Evolutionary conservation across 306 rosid genomes (phyloP).

Genomic region (Fagus crenata): DNA sequence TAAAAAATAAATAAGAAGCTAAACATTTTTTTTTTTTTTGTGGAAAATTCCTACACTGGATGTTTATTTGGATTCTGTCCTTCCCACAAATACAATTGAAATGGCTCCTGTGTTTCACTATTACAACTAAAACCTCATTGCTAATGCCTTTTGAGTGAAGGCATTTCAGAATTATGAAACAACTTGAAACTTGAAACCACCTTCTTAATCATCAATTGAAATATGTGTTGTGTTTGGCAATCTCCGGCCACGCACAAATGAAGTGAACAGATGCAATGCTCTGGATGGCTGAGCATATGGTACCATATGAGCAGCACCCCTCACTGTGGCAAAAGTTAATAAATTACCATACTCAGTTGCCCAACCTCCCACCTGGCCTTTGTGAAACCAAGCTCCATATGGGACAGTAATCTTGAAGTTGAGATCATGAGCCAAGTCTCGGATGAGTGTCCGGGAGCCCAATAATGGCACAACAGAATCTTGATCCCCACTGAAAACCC

Average conservation of each 20-base stretch:
- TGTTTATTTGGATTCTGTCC: background rate
- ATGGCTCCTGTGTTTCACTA: background rate
- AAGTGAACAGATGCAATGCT: constrained; percentile 64
- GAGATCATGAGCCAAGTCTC: constrained; percentile 75
- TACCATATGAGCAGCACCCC: constrained; percentile 92
- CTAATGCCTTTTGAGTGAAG: constrained; percentile 14
- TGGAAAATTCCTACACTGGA: too few species aligned
- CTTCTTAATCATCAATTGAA: constrained; percentile 41
- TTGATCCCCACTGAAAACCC: constrained; percentile 93
- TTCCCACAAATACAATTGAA: constrained; percentile 2
- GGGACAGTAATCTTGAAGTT: constrained; percentile 62
- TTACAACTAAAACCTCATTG: background rate
- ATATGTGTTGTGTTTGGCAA: constrained; percentile 62
- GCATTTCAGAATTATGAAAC: constrained; percentile 26
- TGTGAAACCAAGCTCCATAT: constrained; percentile 85
- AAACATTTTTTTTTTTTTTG: too few species aligned
- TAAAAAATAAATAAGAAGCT: too few species aligned
- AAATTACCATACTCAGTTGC: constrained; percentile 76
- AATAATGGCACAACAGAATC: constrained; percentile 87
- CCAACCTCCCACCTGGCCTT: constrained; percentile 92
- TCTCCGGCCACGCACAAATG: constrained; percentile 57
- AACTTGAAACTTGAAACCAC: background rate
- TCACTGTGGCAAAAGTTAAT: constrained; percentile 74
- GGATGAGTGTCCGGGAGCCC: constrained; percentile 73
- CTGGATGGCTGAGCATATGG: constrained; percentile 92